Conservation (phyloP, 441 rosid genomes). For the Capsella rubella region DNA sequence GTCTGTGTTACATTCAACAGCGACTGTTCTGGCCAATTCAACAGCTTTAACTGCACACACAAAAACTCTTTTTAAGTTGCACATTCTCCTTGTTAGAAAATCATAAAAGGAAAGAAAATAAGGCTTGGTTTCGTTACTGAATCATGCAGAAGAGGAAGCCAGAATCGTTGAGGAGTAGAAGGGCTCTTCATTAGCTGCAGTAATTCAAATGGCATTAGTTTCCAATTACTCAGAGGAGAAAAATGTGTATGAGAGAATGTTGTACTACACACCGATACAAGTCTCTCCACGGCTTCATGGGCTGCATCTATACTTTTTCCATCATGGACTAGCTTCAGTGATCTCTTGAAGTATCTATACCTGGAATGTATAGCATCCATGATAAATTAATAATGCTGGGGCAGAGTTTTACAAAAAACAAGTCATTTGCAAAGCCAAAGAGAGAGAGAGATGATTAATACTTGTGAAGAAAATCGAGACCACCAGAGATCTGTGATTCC, state of each 20-base stretch:
- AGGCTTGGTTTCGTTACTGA: conserved; percentile 55
- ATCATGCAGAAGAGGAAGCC: conserved; percentile 93
- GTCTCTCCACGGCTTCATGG: conserved; percentile 73
- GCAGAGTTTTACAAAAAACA: not conserved
- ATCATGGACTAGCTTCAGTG: conserved; percentile 63
- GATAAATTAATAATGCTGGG: not conserved
- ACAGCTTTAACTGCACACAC: conserved; percentile 68
- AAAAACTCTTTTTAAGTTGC: not conserved
- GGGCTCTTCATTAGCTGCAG: conserved; percentile 93
- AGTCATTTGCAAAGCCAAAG: conserved; percentile 1
- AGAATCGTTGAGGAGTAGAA: conserved; percentile 89
- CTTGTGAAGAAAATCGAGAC: conserved; percentile 94
- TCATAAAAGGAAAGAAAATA: not conserved
- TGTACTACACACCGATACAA: conserved; percentile 63
- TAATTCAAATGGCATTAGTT: conserved; percentile 16
- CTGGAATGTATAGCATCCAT: conserved; percentile 47
- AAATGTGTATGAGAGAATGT: not conserved
- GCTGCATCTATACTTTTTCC: conserved; percentile 68
- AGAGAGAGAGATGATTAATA: conserved; percentile 42
- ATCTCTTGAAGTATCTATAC: conserved; percentile 95
- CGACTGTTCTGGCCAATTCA: conserved; percentile 76
- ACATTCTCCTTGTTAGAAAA: not conserved
- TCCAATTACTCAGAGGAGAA: not conserved
- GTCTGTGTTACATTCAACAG: conserved; percentile 72
- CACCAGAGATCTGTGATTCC: conserved; percentile 78